Base-by-base conservation (phyloP, 2,329 filamentous ascomycete genomes). In the Calonectria pteridis region DNA sequence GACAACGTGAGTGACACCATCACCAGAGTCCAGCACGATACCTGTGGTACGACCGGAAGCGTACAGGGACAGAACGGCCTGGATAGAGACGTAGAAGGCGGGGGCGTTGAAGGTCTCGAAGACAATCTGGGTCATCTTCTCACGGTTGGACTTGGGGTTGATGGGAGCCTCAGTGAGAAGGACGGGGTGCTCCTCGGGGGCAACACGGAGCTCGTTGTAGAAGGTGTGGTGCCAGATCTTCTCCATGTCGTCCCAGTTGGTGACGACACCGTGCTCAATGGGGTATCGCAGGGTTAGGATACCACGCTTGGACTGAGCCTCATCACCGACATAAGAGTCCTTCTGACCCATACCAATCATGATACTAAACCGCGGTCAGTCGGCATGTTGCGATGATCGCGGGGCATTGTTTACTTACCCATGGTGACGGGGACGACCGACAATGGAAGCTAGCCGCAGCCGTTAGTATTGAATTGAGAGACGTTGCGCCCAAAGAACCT, bases 291-390 rank as follows among this genome's bases (percentile, higher is more conserved):
- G 93, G 79, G 96, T 98, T 84, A 99, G 93, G 90, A 99, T 98
- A 98, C 97, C 97, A 97, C 97, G 96, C 96, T 99, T 99, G 87
- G 97, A 99, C 92, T 99, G 97, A 90, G 97, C 97, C 92, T 99
- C 97, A 90, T 99, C 97, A 92, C 97, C 97, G 84, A 99, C 97
- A 87, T 99, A 99, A 78, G 97, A 98, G 93, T 99, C 97, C 92
- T 99, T 99, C 91, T 98, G 97, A 84, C 97, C 97, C 97, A 99
- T 99, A 93, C 97, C 97, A 88, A 99, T 98, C 97, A 99, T 99
- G 92, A 99, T 98, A 93, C 96, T 98, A 84, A 77, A 82, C 82
- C 64, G 51, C 63, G 74, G 74, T 75, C 76, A 76, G 68, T 68
- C 53, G 69, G 65, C 13, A 37, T 62, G 65, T 55, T 67, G 62